Evolutionary conservation across 116 monocot genomes (phyloP).

Genomic region (Papilionanthe hybrid): DNA sequence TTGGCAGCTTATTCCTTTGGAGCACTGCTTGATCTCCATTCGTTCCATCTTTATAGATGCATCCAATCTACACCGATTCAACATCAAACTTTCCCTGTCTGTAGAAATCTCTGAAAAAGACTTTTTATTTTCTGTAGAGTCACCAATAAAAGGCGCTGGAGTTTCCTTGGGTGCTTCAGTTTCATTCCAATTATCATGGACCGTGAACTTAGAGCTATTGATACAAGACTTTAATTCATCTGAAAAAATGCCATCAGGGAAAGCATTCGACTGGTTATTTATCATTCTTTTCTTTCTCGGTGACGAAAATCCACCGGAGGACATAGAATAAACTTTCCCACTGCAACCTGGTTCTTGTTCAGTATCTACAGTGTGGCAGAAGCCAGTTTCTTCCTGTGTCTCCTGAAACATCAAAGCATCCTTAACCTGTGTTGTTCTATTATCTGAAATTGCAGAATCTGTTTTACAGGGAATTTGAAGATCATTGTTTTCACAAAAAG

Average conservation of each 20-base stretch:
- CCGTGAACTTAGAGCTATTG: neutral
- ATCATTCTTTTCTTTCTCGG: slow-evolving; percentile 24
- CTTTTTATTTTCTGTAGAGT: slow-evolving; percentile 11
- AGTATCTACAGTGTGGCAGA: neutral
- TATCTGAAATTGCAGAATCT: slow-evolving; percentile 11
- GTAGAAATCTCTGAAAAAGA: neutral
- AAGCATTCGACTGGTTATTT: slow-evolving; percentile 17
- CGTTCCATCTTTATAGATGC: slow-evolving; percentile 1
- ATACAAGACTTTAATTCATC: slow-evolving; percentile 7
- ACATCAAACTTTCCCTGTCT: slow-evolving; percentile 2
- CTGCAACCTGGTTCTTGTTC: neutral
- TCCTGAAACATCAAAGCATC: neutral
- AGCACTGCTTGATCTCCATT: slow-evolving; percentile 11
- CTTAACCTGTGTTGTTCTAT: neutral
- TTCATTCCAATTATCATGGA: neutral
- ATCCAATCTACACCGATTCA: slow-evolving; percentile 6
- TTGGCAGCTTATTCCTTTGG: slow-evolving; percentile 9
- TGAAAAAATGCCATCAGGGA: slow-evolving; percentile 4
- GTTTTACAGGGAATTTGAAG: neutral
- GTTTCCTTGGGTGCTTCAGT: slow-evolving; percentile 13
- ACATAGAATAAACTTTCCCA: slow-evolving; percentile 9
- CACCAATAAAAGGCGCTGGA: slow-evolving; percentile 4
- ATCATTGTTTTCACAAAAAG: slow-evolving; percentile 19
- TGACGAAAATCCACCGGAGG: slow-evolving; percentile 6
- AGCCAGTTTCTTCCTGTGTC: neutral